A percentile compares a stretch with the other conserved stretches of the same genome.
Evolutionary conservation across 2,329 filamentous ascomycete species (phyloP).

Genomic region (Aspergillus phoenicis): DNA sequence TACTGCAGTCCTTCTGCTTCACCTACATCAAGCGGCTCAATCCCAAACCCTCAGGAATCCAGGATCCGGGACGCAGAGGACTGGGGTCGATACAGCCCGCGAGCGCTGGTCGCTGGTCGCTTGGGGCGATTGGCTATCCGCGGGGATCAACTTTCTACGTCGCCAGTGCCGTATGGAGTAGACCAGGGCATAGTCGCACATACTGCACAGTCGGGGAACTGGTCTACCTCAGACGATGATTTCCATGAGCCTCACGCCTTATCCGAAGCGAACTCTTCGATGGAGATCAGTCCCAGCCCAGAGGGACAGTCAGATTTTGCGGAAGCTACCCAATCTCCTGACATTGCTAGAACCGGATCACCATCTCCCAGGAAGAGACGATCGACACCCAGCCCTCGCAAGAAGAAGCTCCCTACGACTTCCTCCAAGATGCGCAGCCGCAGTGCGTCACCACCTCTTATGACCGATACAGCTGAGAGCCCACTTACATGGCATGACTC

Average conservation of each 20-base stretch:
- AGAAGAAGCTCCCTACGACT: constrained; percentile 23
- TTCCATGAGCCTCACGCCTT: constrained; percentile 20
- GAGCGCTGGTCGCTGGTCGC: constrained; percentile 42
- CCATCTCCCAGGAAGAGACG: constrained; percentile 24
- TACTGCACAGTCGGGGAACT: constrained; percentile 20
- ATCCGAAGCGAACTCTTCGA: constrained; percentile 22
- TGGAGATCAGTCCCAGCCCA: constrained; percentile 10
- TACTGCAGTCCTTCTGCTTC: constrained; percentile 34
- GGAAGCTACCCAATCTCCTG: constrained; percentile 8
- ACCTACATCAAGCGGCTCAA: constrained; percentile 36
- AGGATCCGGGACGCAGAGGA: constrained; percentile 36
- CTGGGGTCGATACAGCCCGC: constrained; percentile 40
- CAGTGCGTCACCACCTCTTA: constrained; percentile 39
- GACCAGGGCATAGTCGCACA: constrained; percentile 13
- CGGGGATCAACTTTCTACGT: constrained; percentile 29
- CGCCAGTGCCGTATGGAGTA: constrained; percentile 17
- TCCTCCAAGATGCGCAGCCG: constrained; percentile 30
- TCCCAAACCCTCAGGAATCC: constrained; percentile 34
- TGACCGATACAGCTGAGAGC: constrained; percentile 29
- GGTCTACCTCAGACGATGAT: constrained; percentile 10
- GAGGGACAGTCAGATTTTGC: constrained; percentile 17
- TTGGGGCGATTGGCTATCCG: constrained; percentile 45
- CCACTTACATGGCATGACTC: constrained; percentile 58
- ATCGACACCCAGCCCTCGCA: constrained; percentile 26
- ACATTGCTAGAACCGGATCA: constrained; percentile 13